Percentiles rank a stretch among this genome's conserved stretches.
These are phyloP conservation scores for Phycomyces blakesleeanus DNA, from an alignment of 192 early-diverging fungal genomes.

Conservation along the genomic window DNA sequence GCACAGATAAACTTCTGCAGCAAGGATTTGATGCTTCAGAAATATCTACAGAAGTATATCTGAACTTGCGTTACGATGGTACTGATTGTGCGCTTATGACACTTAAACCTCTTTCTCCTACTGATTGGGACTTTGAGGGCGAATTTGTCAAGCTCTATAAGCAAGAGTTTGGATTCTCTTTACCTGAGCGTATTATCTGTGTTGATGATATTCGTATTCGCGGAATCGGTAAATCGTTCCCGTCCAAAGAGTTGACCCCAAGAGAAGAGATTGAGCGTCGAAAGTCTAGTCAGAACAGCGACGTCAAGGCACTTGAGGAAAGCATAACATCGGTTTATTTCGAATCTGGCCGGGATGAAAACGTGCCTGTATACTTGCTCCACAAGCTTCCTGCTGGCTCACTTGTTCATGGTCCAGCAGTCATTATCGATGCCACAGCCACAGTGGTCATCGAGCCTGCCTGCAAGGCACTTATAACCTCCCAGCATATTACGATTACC, in stretches of 20 bases:
- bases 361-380: constrained; percentile 73
- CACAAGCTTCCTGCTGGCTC: constrained; percentile 60
- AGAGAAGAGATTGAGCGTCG: constrained; percentile 34
- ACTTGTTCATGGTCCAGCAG: constrained; percentile 74
- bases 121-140: constrained; percentile 60
- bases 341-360: constrained; percentile 56
- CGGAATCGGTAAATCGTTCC: constrained; percentile 62
- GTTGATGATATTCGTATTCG: constrained; percentile 94
- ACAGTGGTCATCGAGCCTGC: constrained; percentile 84
- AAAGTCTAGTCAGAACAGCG: constrained; percentile 16
- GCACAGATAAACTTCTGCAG: constrained; percentile 45
- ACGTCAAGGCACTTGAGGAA: constrained; percentile 35
- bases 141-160: constrained; percentile 75
- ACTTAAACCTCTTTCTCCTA: constrained; percentile 48
- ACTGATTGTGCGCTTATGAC: constrained; percentile 94
- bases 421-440: constrained; percentile 88
- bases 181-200: constrained; percentile 75
- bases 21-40: constrained; percentile 67
- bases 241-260: constrained; percentile 32
- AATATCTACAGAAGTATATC: constrained; percentile 64
- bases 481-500: constrained; percentile 58
- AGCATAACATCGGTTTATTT: constrained; percentile 69
- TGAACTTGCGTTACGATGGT: constrained; percentile 90
- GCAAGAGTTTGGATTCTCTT: constrained; percentile 94
- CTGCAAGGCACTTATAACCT: constrained; percentile 75